phyloP scores from a whole-genome alignment of 345 rosid species.

The Tarenaya hassleriana region DNA sequence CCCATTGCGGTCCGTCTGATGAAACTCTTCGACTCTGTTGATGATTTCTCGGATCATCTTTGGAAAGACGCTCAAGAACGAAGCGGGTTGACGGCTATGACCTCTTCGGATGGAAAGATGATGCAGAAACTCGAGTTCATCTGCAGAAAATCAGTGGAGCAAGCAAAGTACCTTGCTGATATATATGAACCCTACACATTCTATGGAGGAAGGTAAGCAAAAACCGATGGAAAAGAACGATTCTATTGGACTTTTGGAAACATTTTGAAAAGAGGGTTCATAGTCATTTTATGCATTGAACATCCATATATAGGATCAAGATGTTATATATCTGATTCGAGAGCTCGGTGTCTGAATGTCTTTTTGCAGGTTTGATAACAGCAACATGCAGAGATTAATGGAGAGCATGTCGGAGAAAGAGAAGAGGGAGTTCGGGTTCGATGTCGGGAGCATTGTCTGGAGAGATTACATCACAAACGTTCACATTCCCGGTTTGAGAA shows the following conservation, averaged over 20 bases:
- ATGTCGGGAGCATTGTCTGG: constrained; percentile 66
- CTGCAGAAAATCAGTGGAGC: constrained; percentile 74
- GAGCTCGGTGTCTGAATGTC: too few species aligned
- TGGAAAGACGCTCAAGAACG: constrained; percentile 54
- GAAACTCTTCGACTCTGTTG: constrained; percentile 74
- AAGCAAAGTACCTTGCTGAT: constrained; percentile 69
- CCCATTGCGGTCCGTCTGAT: constrained; percentile 65
- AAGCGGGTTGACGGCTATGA: constrained; percentile 36
- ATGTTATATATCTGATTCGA: too few species aligned
- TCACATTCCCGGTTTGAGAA: constrained; percentile 71
- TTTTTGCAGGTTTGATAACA: constrained; percentile 67
- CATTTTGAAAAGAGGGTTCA: too few species aligned
- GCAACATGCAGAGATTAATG: constrained; percentile 66
- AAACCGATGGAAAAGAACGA: too few species aligned
- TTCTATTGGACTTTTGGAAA: too few species aligned
- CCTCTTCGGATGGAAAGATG: constrained; percentile 40
- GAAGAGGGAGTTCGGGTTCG: constrained; percentile 61
- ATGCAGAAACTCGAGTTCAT: constrained; percentile 50
- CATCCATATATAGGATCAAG: too few species aligned
- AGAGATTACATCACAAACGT: constrained; percentile 54
- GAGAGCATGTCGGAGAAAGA: constrained; percentile 74
- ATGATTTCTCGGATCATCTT: constrained; percentile 64
- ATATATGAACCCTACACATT: constrained; percentile 86
- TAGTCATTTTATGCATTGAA: too few species aligned
- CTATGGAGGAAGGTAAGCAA: constrained; percentile 71